Evolutionary conservation across 768 basidiomycete genomes (phyloP).

Genomic region (Pulveroboletus sp.): DNA sequence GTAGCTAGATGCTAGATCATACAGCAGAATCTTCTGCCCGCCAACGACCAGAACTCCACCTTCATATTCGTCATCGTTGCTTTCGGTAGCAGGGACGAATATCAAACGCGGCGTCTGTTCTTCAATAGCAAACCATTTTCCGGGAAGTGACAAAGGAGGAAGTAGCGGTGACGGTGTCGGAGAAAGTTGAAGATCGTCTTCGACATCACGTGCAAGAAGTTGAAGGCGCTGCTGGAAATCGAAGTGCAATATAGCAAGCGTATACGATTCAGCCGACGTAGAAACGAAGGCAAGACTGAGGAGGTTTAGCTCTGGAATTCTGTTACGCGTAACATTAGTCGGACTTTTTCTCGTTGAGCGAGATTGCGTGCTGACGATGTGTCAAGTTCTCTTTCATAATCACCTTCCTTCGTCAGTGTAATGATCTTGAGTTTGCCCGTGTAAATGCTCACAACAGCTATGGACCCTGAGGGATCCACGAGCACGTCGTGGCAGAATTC

Average conservation of each 20-base stretch:
- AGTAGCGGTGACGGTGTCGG: constrained; percentile 46
- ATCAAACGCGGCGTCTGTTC: constrained; percentile 41
- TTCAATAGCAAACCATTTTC: constrained; percentile 39
- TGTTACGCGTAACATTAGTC: constrained; percentile 23
- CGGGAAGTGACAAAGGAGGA: constrained; percentile 49
- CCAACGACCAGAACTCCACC: constrained; percentile 74
- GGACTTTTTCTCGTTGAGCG: background rate
- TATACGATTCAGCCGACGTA: constrained; percentile 36
- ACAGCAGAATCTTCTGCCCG: constrained; percentile 60
- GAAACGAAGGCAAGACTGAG: constrained; percentile 62
- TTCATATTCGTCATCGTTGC: constrained; percentile 34
- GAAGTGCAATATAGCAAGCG: constrained; percentile 63
- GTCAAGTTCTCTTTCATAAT: constrained; percentile 55
- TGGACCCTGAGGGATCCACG: constrained; percentile 57
- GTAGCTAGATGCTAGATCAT: constrained; percentile 48
- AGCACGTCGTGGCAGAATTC: constrained; percentile 72
- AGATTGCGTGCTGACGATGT: constrained; percentile 46
- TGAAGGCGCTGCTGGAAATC: constrained; percentile 63
- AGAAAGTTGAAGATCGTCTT: constrained; percentile 43
- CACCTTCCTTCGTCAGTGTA: constrained; percentile 47
- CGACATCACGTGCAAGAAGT: constrained; percentile 56
- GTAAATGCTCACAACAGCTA: constrained; percentile 65
- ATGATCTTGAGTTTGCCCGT: constrained; percentile 67
- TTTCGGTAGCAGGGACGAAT: constrained; percentile 27
- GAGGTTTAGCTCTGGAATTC: constrained; percentile 65